Base-by-base conservation (phyloP, 768 basidiomycete species). In the Strobilomyces dryophilus region DNA sequence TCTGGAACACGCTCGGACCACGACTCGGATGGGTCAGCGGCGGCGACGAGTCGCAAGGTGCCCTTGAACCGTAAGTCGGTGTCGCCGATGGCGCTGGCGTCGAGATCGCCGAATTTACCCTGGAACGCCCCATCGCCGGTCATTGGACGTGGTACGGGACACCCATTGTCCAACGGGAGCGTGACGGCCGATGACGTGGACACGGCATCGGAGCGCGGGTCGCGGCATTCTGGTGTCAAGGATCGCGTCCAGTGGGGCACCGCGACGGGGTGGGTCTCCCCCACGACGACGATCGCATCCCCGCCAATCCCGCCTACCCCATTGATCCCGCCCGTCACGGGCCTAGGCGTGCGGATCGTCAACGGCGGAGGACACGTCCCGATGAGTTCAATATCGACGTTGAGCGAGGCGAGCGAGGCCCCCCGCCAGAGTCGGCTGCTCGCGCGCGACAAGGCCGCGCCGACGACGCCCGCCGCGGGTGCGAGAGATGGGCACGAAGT, bases 11-110 rank as follows among this genome's bases (percentile, higher is more conserved):
- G 73, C 34, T 79, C 77, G 12, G 83, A 82, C 44, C 72, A 75
- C 59, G 84, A 85, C 41, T 83, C 83, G 4, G 86, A 88, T 52
- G 68, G 72, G 21, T 62, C 62, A 21, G 44, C 21, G 20, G 53
- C 34, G 20, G 15, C 24, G 17, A 63, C 49, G 11, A 86, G 88
- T 63, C 77, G 86, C 46, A 69, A 76, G 45, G 76, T 91, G 14
- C 79, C 80, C 24, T 61, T 90, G 46, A 85, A 87, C 63, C 80
- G 87, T 31, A 78, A 78, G 56, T 81, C 83, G 12, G 66, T 87
- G 5, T 89, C 88, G 5, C 86, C 88, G 4, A 84, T 88, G 83
- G 85, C 87, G 17, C 74, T 81, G 31, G 71, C 68, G 14, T 80
- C 74, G 53, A 74, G 76, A 51, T 64, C 72, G 18, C 65, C 67